Evolutionary conservation across 176 grass and related monocot species (phyloP).

Genomic region (Carex myosuroides): DNA sequence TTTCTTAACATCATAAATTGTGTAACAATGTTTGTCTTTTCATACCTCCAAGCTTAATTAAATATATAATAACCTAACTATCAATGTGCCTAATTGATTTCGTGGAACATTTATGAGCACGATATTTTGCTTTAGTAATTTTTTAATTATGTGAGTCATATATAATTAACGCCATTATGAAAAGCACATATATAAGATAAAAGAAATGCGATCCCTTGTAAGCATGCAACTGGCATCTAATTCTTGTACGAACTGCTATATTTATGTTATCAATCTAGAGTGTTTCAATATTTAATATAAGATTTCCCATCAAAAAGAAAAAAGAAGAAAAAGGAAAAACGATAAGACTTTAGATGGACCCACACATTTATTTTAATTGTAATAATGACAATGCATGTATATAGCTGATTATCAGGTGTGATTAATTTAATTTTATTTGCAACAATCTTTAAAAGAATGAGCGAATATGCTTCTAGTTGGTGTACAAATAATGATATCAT

Average conservation of each 20-base stretch:
- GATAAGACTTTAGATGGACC: not conserved
- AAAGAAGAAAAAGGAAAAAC: not conserved
- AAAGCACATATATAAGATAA: not conserved
- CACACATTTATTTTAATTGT: not conserved
- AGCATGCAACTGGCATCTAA: conserved; percentile 4
- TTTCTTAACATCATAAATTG: too few relatives aligned
- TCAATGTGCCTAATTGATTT: conserved; percentile 1
- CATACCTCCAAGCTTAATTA: not conserved
- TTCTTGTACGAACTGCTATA: conserved; percentile 9
- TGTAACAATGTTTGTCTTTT: too few relatives aligned
- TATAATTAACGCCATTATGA: conserved; percentile 3
- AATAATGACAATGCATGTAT: not conserved
- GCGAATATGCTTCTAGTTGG: not conserved
- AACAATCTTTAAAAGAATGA: not conserved
- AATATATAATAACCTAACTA: not conserved
- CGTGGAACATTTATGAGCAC: not conserved
- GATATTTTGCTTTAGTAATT: not conserved
- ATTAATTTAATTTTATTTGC: not conserved
- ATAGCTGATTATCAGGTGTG: not conserved
- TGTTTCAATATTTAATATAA: not conserved
- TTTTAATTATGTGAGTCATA: not conserved
- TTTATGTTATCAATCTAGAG: not conserved
- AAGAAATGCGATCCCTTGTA: not conserved
- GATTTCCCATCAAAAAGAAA: not conserved
- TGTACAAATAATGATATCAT: not conserved